Conservation (phyloP, 257 asterid species). For the Solanum neorickii region DNA sequence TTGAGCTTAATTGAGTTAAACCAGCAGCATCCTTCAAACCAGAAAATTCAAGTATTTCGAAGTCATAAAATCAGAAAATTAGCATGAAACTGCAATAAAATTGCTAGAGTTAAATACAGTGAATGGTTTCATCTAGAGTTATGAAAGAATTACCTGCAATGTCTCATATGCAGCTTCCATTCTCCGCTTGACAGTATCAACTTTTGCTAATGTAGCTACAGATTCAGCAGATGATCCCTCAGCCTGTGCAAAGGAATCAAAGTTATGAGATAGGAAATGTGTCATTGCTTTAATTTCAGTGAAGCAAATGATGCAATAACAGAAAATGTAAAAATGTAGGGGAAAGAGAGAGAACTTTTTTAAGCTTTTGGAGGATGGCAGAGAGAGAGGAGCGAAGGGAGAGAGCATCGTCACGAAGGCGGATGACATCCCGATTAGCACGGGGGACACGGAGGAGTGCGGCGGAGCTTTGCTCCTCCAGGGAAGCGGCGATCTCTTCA, state of each 20-base stretch:
- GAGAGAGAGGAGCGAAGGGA: constrained; percentile 87
- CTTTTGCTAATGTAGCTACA: constrained; percentile 76
- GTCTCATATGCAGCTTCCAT: constrained; percentile 98
- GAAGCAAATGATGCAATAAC: background rate
- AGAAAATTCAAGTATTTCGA: constrained; percentile 8
- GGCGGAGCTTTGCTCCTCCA: constrained; percentile 90
- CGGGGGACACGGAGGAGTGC: constrained; percentile 94
- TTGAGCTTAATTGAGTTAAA: constrained; percentile 84
- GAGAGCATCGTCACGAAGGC: constrained; percentile 86
- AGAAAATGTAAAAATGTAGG: background rate
- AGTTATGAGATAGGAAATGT: background rate
- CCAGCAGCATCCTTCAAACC: constrained; percentile 91
- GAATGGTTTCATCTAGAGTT: no score
- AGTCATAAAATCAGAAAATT: background rate
- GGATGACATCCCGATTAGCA: constrained; percentile 80
- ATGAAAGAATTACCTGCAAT: constrained; percentile 46
- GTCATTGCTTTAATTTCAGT: background rate
- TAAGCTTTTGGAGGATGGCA: constrained; percentile 61
- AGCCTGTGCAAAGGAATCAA: constrained; percentile 44
- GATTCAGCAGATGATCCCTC: constrained; percentile 98
- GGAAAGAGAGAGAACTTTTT: constrained; percentile 29
- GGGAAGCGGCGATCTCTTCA: constrained; percentile 92
- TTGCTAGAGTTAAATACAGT: background rate
- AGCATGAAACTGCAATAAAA: background rate
- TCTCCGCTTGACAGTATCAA: constrained; percentile 90